A percentile compares a stretch with the other conserved stretches of the same genome.
These are phyloP conservation scores for Luffa aegyptiaca DNA, from an alignment of 306 rosid species.

Conservation along the genomic window DNA sequence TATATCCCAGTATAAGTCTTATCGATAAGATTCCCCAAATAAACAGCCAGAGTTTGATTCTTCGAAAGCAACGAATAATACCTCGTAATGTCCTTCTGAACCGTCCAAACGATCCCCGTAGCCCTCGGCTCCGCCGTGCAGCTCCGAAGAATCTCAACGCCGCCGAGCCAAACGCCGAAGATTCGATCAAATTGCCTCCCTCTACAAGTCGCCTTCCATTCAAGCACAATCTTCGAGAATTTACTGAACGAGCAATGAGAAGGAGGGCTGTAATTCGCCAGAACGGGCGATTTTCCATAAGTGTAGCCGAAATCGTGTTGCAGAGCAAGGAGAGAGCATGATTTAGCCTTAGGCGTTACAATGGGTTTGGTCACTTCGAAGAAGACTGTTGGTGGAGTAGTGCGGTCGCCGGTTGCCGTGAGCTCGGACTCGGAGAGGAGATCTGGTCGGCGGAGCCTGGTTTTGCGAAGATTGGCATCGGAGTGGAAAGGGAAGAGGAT, in stretches of 20 bases:
- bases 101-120: conserved; percentile 74
- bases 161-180: conserved; percentile 87
- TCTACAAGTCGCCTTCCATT: conserved; percentile 68
- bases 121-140: conserved; percentile 80
- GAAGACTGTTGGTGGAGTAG: conserved; percentile 34
- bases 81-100: conserved; percentile 79
- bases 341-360: conserved; percentile 39
- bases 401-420: conserved; percentile 5
- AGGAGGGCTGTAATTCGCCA: conserved; percentile 57
- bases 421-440: conserved; percentile 13
- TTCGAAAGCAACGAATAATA: conserved; percentile 43
- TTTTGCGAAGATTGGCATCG: conserved; percentile 36
- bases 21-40: conserved; percentile 53
- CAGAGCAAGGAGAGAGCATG: conserved; percentile 50
- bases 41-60: conserved; percentile 69
- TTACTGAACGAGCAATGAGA: conserved; percentile 30
- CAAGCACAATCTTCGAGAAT: conserved; percentile 54
- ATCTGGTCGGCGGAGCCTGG: conserved; percentile 26
- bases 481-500: conserved; percentile 31
- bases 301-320: conserved; percentile 67
- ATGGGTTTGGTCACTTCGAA: conserved; percentile 87
- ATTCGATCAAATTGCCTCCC: conserved; percentile 87
- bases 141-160: conserved; percentile 83
- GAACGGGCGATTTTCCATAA: conserved; percentile 58
- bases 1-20: conserved; percentile 66